Evolutionary conservation across 257 asterid genomes (phyloP), one percentile per base, ranked within the genome.

Genomic region (Solanum tarijense): DNA sequence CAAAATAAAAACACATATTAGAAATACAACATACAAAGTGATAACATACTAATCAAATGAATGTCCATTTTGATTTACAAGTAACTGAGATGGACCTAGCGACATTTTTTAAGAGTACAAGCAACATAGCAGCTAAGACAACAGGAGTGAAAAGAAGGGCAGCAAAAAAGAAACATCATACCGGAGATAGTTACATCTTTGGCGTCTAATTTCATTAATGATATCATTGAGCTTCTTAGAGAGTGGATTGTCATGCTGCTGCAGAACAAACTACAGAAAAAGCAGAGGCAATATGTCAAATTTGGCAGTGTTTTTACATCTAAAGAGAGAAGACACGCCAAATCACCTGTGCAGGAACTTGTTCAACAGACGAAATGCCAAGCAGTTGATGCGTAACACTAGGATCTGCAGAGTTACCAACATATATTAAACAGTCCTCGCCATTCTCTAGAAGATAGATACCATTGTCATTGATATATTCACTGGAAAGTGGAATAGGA

Each of bases 361-460:
- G 98, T 86, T 95, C 98, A 91, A 93, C 82, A 31, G 98, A 95
- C 27, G 97, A 93, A 90, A 95, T 83, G 88, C 98, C 95, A 46
- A 97, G 94, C 88, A 97, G 86, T 91, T 95, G 91, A 46, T 86
- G 92, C 91, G 94, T 68, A 73, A 92, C 86, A 89, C 90, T 89
- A 84, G 93, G 91, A 85, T 89, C 90, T 25, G 88, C 98, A 29
- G 93, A 92, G 87, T 87, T 92, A 52, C 99, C 99, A 85, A 93
- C 93, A 91, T 92, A 95, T 72, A 96, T 95, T 84, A 95, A 92
- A 88, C 99, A 95, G 91, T 97, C 99, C 88, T 91, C 95, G 41
- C 99, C 99, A 89, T 94, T 97, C 94, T 97, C 99, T 83, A 97
- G 98, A 90, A 96, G 98, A 92, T 96, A 97, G 88, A 96, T 91